Evolutionary conservation across 768 basidiomycete genomes (phyloP).

Genomic region (Nevesoporus exiguus): DNA sequence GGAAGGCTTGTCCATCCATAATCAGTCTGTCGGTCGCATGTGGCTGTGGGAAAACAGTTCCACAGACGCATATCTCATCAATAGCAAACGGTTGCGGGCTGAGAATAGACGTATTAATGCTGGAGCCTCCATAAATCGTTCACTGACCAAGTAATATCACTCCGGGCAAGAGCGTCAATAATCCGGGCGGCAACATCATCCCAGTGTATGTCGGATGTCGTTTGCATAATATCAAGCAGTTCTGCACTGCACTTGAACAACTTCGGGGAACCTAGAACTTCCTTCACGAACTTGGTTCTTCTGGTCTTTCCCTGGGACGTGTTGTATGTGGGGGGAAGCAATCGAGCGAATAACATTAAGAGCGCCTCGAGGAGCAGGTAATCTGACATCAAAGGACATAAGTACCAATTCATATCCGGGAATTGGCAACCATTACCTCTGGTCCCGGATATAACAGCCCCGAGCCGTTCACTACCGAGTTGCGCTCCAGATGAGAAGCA

Average conservation of each 20-base stretch:
- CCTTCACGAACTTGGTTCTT: constrained; percentile 46
- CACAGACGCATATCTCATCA: constrained; percentile 38
- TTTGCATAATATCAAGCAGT: constrained; percentile 41
- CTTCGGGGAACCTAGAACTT: constrained; percentile 44
- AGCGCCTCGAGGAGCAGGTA: constrained; percentile 57
- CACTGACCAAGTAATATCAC: constrained; percentile 48
- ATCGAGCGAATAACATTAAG: constrained; percentile 52
- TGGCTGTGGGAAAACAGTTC: constrained; percentile 31
- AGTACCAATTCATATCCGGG: neutral
- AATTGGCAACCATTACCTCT: constrained; percentile 37
- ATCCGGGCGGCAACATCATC: constrained; percentile 48
- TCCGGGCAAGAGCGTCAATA: constrained; percentile 43
- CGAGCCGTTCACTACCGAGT: constrained; percentile 42
- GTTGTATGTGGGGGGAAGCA: constrained; percentile 46
- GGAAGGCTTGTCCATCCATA: constrained; percentile 47
- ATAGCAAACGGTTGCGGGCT: constrained; percentile 63
- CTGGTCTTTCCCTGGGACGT: constrained; percentile 33
- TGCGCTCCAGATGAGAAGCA: neutral
- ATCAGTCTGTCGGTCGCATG: constrained; percentile 46
- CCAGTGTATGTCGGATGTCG: constrained; percentile 47
- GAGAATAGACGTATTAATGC: constrained; percentile 3
- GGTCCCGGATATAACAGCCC: constrained; percentile 44
- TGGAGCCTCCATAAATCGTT: neutral
- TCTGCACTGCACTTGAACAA: constrained; percentile 36
- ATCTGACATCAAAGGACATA: constrained; percentile 34